Base-by-base conservation (phyloP, 768 basidiomycete genomes). In the Pulveroboletus sp. region DNA sequence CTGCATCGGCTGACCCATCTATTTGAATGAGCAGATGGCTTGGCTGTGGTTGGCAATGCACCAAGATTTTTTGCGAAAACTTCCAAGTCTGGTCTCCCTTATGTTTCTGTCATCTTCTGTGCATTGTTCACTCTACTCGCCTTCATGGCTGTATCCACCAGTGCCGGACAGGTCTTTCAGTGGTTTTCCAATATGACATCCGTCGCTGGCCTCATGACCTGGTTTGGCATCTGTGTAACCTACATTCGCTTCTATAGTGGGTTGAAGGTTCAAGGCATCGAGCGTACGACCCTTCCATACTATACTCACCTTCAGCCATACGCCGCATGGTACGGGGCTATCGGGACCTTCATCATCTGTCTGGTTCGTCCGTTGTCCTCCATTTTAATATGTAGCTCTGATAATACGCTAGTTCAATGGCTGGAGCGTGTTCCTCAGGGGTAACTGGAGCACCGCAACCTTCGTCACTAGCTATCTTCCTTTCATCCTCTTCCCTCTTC, bases 401-500 rank as follows among this genome's bases (percentile, higher is more conserved):
- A 74, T 71, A 15, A 74, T 69, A 12, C 49, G 39, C 57, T 52
- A 77, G 76, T 78, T 79, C 62, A 75, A 66, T 50, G 77, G 72
- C 12, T 80, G 68, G 64, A 49, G 55, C 3, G 78, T 83, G 38
- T 85, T 84, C 74, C 69, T 82, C 44, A 69, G 66, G 46, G 72
- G 66, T 24, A 54, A 69, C 0, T 85, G 82, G 89, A 62, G 64
- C 26, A 73, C 73, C 5, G 82, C 78, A 28, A 76, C 67, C n/a
- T 94, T 95, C 58, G 75, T 94, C 47, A 92, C 91, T 21, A 90
- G 81, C 65, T 96, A 94, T 67, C 63, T 93, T 39, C 88, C 86
- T 18, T 64, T 82, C 6, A 55, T 62, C n/a, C 46, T 84, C 30
- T 91, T 93, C 81, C 89, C 90, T 17, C 46, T 93, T 43, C 62